Conservation (phyloP, 805 yeast species). For the Hermanozyma aechmeae region DNA sequence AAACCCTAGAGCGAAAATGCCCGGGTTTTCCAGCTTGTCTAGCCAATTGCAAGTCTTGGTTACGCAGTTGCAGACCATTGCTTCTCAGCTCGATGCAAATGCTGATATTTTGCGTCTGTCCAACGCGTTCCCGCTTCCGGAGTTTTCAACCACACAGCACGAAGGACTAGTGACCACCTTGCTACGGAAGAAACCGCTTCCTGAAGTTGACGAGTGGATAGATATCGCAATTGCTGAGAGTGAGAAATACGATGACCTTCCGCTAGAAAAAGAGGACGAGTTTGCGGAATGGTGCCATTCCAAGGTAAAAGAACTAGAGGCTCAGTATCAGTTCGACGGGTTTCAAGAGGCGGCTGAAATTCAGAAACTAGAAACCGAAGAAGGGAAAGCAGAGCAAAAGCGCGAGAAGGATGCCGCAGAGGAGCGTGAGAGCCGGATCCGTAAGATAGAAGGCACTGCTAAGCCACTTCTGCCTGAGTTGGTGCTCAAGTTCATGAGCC, state of each 20-base stretch:
- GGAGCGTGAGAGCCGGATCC: not conserved
- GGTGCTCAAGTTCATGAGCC: slow-evolving; percentile 31
- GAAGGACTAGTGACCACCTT: slow-evolving; percentile 78
- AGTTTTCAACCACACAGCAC: slow-evolving; percentile 78
- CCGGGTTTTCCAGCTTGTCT: slow-evolving; percentile 57
- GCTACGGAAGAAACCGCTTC: slow-evolving; percentile 76
- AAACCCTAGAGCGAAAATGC: slow-evolving; percentile 29
- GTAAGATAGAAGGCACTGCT: too few species aligned
- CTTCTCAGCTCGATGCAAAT: slow-evolving; percentile 55
- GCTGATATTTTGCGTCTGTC: slow-evolving; percentile 52
- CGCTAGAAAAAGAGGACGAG: slow-evolving; percentile 42
- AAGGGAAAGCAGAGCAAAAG: slow-evolving; percentile 1
- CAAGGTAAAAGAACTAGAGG: slow-evolving; percentile 42
- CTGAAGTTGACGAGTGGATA: slow-evolving; percentile 88
- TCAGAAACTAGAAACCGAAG: slow-evolving; percentile 1
- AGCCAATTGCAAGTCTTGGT: slow-evolving; percentile 76
- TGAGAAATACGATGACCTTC: slow-evolving; percentile 14
- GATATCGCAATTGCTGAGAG: slow-evolving; percentile 16
- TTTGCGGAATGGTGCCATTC: slow-evolving; percentile 62
- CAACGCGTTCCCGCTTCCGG: slow-evolving; percentile 75
- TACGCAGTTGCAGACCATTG: slow-evolving; percentile 75
- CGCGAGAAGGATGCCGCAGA: not conserved
- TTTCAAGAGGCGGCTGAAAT: too few species aligned
- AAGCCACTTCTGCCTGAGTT: too few species aligned
- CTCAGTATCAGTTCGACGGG: slow-evolving; percentile 55